Evolutionary conservation across 805 yeast species (phyloP).

Genomic region (Metschnikowia corniflorae): DNA sequence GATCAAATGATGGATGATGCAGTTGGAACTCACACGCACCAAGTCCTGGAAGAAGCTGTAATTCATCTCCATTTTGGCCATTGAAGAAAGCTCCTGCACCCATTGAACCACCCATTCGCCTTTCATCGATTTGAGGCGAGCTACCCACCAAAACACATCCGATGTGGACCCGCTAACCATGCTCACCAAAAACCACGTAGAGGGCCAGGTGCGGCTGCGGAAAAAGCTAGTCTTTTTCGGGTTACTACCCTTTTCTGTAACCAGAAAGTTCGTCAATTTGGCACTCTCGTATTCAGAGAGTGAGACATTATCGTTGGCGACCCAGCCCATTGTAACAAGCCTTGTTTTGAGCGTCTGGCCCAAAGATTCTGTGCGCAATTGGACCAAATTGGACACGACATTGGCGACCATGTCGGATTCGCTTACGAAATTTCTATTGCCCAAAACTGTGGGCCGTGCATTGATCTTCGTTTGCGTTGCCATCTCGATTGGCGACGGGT

Average conservation of each 20-base stretch:
- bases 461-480: conserved; percentile 31
- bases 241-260: conserved; percentile 20
- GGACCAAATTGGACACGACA: conserved; percentile 37
- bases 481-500: conserved; percentile 38
- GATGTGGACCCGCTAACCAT: conserved; percentile 36
- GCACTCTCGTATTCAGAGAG: conserved; percentile 46
- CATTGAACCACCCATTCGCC: conserved; percentile 58
- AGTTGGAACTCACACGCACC: conserved; percentile 43
- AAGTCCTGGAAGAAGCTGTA: conserved; percentile 38
- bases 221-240: conserved; percentile 33
- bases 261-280: conserved; percentile 35
- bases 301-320: conserved; percentile 50
- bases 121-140: conserved; percentile 44
- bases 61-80: conserved; percentile 17
- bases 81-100: conserved; percentile 33
- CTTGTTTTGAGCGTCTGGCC: conserved; percentile 51
- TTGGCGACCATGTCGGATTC: conserved; percentile 31
- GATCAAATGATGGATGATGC: conserved; percentile 49
- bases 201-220: conserved; percentile 52
- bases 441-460: conserved; percentile 17
- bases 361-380: conserved; percentile 47
- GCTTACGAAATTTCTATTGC: conserved; percentile 22
- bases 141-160: conserved; percentile 49
- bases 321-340: conserved; percentile 68
- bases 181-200: conserved; percentile 51